A percentile compares a stretch with the other conserved stretches of the same genome.
Evolutionary conservation across 371 early-diverging fungal genomes (phyloP).

Genomic region (Mucor racemosus): DNA sequence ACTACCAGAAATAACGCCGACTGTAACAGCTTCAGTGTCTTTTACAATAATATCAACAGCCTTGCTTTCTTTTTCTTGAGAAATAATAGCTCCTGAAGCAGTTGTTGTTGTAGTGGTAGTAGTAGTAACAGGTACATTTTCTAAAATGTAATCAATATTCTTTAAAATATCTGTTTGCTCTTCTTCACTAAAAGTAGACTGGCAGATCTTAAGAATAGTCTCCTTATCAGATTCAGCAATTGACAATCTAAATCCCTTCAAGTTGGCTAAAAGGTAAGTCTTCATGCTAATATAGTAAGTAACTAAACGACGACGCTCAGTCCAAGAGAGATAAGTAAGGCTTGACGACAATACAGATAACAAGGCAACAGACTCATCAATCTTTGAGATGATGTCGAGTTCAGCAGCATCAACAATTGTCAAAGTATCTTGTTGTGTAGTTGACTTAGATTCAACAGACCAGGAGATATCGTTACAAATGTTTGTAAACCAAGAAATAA

Average conservation of each 20-base stretch:
- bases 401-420: constrained; percentile 28
- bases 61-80: neutral
- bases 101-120: neutral
- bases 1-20: constrained; percentile 6
- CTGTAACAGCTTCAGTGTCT: neutral
- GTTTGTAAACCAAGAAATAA: constrained; percentile 24
- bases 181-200: constrained; percentile 27
- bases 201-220: constrained; percentile 15
- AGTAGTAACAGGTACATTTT: constrained; percentile 12
- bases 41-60: constrained; percentile 1
- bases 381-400: constrained; percentile 22
- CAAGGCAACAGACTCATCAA: constrained; percentile 24
- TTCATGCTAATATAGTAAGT: constrained; percentile 31
- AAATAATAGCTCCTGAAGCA: neutral
- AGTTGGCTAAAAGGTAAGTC: constrained; percentile 22
- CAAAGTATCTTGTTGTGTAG: neutral
- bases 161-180: constrained; percentile 16
- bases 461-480: constrained; percentile 20
- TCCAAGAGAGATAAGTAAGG: constrained; percentile 22
- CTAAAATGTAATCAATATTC: constrained; percentile 21
- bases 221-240: constrained; percentile 17
- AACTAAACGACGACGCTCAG: constrained; percentile 34
- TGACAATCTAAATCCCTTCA: constrained; percentile 15
- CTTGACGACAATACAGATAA: constrained; percentile 17
- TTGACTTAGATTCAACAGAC: neutral